A percentile compares a stretch with the other conserved stretches of the same genome.
phyloP scores from a whole-genome alignment of 2,329 filamentous ascomycete species.

The Fusarium kyushuense region DNA sequence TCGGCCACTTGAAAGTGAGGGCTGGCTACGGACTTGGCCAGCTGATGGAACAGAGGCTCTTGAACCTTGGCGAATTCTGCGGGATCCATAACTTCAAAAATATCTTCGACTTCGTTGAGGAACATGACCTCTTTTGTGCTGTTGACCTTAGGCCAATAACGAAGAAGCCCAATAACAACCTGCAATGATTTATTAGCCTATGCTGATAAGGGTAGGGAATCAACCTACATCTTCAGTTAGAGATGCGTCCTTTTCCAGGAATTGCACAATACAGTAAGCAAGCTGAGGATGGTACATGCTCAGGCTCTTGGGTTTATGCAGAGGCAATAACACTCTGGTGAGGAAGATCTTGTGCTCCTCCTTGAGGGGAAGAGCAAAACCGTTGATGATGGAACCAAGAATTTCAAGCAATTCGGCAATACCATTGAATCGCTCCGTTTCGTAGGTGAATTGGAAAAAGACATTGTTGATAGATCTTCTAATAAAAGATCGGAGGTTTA shows the following conservation, averaged over 20 bases:
- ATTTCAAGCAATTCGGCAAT: conserved; percentile 98
- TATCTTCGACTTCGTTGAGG: conserved; percentile 98
- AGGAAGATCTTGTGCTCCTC: conserved; percentile 99
- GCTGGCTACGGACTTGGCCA: conserved; percentile 97
- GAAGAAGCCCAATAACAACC: conserved; percentile 93
- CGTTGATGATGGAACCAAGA: conserved; percentile 98
- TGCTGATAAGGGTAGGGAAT: background rate
- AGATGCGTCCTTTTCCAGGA: conserved; percentile 96
- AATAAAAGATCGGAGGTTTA: conserved; percentile 97
- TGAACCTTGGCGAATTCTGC: conserved; percentile 99
- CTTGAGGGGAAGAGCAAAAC: conserved; percentile 94
- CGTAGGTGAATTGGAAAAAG: conserved; percentile 99
- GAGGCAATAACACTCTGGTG: conserved; percentile 88
- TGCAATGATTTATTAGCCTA: conserved; percentile 52
- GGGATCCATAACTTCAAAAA: conserved; percentile 99
- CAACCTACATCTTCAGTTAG: conserved; percentile 87
- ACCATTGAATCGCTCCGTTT: conserved; percentile 98
- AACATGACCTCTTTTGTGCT: conserved; percentile 99
- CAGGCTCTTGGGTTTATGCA: conserved; percentile 98
- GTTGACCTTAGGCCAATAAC: conserved; percentile 99
- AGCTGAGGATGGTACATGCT: conserved; percentile 99
- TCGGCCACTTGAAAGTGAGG: conserved; percentile 99
- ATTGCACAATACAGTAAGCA: conserved; percentile 98
- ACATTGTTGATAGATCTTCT: conserved; percentile 99
- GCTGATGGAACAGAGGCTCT: conserved; percentile 95